Base-by-base conservation (phyloP, 2,329 filamentous ascomycete genomes). In the Pyrenochaeta sp. region DNA sequence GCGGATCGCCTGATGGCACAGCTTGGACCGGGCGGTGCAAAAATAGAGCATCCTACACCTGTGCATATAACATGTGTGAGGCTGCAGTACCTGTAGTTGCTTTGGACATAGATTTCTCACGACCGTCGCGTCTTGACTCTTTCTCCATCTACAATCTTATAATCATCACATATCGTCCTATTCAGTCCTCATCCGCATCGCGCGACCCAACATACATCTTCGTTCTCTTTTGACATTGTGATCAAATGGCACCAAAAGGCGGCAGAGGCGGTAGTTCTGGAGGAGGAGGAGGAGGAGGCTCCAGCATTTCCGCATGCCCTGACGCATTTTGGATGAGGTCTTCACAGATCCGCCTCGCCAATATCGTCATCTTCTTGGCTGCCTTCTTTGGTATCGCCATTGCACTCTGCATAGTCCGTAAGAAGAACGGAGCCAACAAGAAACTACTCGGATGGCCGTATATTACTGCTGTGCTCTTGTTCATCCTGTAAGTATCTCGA, bases 361-460 rank as follows among this genome's bases (percentile, higher is more conserved):
- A 58, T 37, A 54, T 56, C 17, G 36, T 69, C 9, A 18, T 70
- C 31, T 63, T 50, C 15, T 41, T 72, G 2, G 41, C 33, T 5
- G 42, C 65, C 7, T 54, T 61, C n/a, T 42, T 68, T n/a, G 58
- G 51, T 1, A 56, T 60, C 15, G 18, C 63, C 12, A 51, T 71
- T 32, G 39, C 51, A 2, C 9, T 61, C 3, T 66, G 47, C 46
- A 48, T 56, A 7, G 35, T 67, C 3, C 61, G 58, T 21, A 70
- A 61, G 50, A 61, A 52, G n/a, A 45, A 43, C 46, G 49, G 58
- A 17, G 45, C 56, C 23, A 58, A 66, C 4, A 68, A 60, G 45
- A 64, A 51, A 15, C 49, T 74, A 7, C 17, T 67, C 4, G 68
- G 68, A 7, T 20, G 36, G 10, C 42, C 63, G 2, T 71, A 61